Evolutionary conservation across 2,329 filamentous ascomycete genomes (phyloP).

Genomic region (Alternaria ethzedia): DNA sequence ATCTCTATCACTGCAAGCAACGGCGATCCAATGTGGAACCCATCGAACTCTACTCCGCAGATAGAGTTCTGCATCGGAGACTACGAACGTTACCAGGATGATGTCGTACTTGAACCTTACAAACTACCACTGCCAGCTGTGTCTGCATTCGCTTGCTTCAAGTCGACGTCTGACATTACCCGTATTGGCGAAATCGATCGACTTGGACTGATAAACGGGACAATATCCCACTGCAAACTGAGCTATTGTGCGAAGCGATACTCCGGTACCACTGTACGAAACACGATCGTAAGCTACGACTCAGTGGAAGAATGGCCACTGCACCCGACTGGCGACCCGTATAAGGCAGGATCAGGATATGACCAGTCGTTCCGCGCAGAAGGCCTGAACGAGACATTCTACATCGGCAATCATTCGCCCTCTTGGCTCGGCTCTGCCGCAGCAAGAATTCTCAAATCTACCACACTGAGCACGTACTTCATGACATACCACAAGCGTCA

Average conservation of each 20-base stretch:
- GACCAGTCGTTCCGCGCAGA: not conserved
- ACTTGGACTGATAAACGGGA: not conserved
- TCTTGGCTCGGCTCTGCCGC: no score
- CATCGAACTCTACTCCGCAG: no score
- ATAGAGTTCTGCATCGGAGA: not conserved
- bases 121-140: accelerated
- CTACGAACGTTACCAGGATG: not conserved
- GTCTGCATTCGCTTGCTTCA: not conserved
- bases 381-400: not conserved
- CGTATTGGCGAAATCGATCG: not conserved
- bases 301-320: not conserved
- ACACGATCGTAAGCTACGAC: not conserved
- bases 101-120: not conserved
- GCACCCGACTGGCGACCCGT: not conserved
- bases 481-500: no score
- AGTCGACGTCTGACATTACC: accelerated
- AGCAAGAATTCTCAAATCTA: not conserved
- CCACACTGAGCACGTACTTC: not conserved
- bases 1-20: no score
- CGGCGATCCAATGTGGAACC: no score
- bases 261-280: accelerated
- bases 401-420: accelerated
- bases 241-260: not conserved
- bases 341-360: not conserved
- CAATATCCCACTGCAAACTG: not conserved